These are phyloP conservation scores for Solanum hybrid DNA, from an alignment of 305 asterid species.

Conservation along the genomic window DNA sequence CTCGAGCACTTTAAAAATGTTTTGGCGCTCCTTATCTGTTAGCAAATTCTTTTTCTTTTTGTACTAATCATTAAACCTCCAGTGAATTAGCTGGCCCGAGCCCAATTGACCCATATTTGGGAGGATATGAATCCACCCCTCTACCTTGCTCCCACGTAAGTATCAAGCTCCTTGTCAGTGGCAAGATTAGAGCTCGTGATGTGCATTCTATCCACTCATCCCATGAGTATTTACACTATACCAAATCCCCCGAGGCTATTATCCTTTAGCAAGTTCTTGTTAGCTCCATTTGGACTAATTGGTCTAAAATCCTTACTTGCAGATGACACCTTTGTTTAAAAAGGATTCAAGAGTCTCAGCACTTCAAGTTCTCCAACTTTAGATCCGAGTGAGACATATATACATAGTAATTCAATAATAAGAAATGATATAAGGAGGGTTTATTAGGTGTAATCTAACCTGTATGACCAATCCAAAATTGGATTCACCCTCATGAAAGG, in stretches of 20 bases:
- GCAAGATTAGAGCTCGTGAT: background rate
- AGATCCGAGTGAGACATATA: background rate
- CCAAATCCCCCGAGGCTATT: background rate
- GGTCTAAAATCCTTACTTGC: background rate
- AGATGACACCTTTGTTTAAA: background rate
- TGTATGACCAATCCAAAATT: constrained; percentile 96
- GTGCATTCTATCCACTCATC: background rate
- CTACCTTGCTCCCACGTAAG: background rate
- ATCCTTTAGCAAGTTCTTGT: background rate
- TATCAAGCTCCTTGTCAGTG: background rate
- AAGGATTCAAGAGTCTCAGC: background rate
- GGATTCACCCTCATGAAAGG: constrained; percentile 99
- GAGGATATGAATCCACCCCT: background rate
- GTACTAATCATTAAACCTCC: background rate
- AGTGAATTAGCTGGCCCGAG: background rate
- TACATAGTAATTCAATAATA: background rate
- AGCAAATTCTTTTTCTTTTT: background rate
- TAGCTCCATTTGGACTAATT: background rate
- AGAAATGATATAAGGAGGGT: background rate
- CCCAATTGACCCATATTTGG: background rate
- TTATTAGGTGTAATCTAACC: constrained; percentile 23
- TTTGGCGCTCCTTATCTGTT: background rate
- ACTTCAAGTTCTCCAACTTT: background rate
- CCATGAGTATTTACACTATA: background rate
- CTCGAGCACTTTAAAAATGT: background rate